Percentiles rank a stretch among this genome's conserved stretches.
These are phyloP conservation scores for Scutellaria galericulata DNA, from an alignment of 257 asterid species.

Conservation along the genomic window DNA sequence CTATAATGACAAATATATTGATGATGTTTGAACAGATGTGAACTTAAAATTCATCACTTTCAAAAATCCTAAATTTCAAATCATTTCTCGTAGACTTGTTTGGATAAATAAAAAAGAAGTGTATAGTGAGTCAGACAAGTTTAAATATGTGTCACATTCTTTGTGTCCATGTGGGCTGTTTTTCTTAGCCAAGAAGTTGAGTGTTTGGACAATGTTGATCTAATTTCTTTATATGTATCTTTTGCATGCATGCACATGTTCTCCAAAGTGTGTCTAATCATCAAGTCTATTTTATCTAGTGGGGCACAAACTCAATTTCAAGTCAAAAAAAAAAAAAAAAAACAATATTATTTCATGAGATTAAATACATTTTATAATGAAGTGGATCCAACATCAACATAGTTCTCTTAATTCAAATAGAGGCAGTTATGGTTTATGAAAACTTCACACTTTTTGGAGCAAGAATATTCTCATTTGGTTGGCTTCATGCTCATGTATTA, in stretches of 20 bases:
- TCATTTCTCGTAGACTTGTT: not conserved
- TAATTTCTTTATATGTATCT: not conserved
- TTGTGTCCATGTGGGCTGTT: constrained; percentile 49
- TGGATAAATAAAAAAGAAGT: constrained; percentile 14
- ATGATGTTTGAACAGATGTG: too few species aligned
- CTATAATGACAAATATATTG: too few species aligned
- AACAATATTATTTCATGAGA: too few species aligned
- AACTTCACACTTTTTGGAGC: constrained; percentile 17
- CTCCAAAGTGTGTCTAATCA: not conserved
- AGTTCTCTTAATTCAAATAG: not conserved
- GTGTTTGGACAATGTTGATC: constrained; percentile 17
- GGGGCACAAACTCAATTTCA: too few species aligned
- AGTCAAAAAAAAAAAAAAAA: too few species aligned
- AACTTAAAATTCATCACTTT: too few species aligned
- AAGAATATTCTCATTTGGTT: constrained; percentile 28
- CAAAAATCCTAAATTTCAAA: too few species aligned
- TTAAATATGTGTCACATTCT: constrained; percentile 40
- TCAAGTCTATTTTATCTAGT: too few species aligned
- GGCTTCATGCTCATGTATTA: constrained; percentile 13
- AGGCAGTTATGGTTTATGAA: constrained; percentile 21
- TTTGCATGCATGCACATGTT: constrained; percentile 31
- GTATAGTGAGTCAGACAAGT: constrained; percentile 40
- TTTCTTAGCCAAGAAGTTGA: constrained; percentile 61
- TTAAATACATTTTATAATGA: too few species aligned
- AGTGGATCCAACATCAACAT: too few species aligned